Conservation (phyloP, 2,329 filamentous ascomycete genomes). For the Kalaharituber pfeilii region DNA sequence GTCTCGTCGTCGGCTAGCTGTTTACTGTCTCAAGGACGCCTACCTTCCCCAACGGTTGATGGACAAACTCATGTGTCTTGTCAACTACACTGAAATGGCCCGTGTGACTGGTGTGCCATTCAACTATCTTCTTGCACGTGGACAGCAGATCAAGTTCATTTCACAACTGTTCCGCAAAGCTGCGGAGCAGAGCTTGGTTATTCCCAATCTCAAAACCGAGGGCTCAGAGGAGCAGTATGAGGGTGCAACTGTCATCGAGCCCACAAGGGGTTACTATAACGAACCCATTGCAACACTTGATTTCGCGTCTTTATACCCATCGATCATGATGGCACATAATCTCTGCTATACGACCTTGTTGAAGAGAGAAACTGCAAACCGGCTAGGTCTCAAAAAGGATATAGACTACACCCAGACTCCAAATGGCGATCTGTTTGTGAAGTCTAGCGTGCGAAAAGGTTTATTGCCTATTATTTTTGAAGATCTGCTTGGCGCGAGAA, state of each 20-base stretch:
- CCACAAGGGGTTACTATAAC: constrained; percentile 80
- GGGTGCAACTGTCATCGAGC: constrained; percentile 95
- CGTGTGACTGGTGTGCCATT: constrained; percentile 98
- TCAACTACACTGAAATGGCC: constrained; percentile 99
- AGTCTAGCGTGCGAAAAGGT: constrained; percentile 73
- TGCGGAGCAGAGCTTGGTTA: constrained; percentile 78
- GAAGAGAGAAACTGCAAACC: constrained; percentile 59
- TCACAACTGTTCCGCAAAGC: constrained; percentile 95
- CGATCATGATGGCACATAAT: constrained; percentile 97
- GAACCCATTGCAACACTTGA: constrained; percentile 91
- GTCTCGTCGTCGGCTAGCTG: constrained; percentile 70
- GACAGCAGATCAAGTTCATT: constrained; percentile 94
- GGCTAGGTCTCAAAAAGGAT: constrained; percentile 60
- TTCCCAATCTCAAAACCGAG: constrained; percentile 60
- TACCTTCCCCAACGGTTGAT: constrained; percentile 86
- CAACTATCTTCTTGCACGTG: constrained; percentile 77
- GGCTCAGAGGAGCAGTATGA: constrained; percentile 64
- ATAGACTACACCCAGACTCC: constrained; percentile 95
- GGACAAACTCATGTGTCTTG: constrained; percentile 95
- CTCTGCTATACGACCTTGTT: constrained; percentile 91
- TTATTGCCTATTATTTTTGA: constrained; percentile 89
- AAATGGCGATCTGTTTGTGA: constrained; percentile 86
- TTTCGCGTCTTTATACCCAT: constrained; percentile 96
- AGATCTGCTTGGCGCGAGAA: constrained; percentile 77
- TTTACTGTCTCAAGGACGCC: constrained; percentile 96